phyloP scores from a whole-genome alignment of 352 stramenopile genomes.

The Phytopythium ostracodes region DNA sequence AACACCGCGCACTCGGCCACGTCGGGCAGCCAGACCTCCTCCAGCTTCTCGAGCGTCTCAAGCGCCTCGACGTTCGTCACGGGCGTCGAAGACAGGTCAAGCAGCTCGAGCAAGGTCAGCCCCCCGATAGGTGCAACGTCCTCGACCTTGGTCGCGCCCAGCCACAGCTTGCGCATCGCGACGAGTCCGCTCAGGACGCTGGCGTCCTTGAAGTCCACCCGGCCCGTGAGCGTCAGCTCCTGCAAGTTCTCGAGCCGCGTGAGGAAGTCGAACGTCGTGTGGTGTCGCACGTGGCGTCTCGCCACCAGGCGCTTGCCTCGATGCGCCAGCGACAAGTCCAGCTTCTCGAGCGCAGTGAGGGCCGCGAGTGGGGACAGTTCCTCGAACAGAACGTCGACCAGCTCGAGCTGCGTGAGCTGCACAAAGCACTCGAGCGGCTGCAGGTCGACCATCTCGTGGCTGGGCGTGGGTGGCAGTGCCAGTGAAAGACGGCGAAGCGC shows the following conservation, averaged over 20 bases:
- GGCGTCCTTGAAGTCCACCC: conserved; percentile 59
- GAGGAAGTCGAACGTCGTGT: conserved; percentile 47
- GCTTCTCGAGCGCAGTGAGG: conserved; percentile 42
- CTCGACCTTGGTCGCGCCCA: conserved; percentile 53
- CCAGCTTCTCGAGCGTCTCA: conserved; percentile 23
- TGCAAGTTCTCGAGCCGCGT: conserved; percentile 27
- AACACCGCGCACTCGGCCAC: conserved; percentile 34
- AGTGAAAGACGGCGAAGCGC: conserved; percentile 29
- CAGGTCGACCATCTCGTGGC: conserved; percentile 32
- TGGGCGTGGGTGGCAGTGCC: conserved; percentile 26
- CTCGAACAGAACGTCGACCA: conserved; percentile 48
- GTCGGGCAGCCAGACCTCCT: conserved; percentile 48
- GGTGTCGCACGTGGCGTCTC: conserved; percentile 30
- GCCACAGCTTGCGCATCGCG: conserved; percentile 36
- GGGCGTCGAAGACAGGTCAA: conserved; percentile 51
- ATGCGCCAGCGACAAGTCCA: conserved; percentile 42
- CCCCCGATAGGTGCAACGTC: conserved; percentile 24
- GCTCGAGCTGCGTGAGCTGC: conserved; percentile 37
- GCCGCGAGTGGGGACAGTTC: conserved; percentile 36
- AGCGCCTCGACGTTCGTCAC: conserved; percentile 35
- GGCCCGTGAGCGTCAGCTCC: conserved; percentile 44
- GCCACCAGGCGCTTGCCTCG: conserved; percentile 38
- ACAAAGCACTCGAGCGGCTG: conserved; percentile 33
- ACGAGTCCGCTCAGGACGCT: conserved; percentile 27
- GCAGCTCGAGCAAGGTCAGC: conserved; percentile 31